Evolutionary conservation across 495 filamentous ascomycete species (phyloP).

Genomic region (Penicillium herquei): DNA sequence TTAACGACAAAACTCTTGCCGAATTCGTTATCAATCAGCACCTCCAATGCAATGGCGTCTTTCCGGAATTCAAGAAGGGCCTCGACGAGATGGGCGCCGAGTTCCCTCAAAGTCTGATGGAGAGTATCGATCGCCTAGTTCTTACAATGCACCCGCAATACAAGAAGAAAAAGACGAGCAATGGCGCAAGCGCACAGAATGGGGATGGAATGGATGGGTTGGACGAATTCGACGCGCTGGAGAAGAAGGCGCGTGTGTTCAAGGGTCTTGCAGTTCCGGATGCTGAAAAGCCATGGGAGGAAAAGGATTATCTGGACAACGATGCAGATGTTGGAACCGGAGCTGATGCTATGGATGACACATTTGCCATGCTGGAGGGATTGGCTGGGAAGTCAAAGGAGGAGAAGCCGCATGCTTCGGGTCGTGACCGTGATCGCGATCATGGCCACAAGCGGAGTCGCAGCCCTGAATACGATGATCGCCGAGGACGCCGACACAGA

Average conservation of each 20-base stretch:
- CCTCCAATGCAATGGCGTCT: conserved; percentile 60
- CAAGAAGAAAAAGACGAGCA: conserved; percentile 48
- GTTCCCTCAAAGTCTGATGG: conserved; percentile 84
- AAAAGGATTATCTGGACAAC: conserved; percentile 40
- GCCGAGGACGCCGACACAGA: conserved; percentile 51
- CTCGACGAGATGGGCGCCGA: conserved; percentile 77
- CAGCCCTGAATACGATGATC: conserved; percentile 66
- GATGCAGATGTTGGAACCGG: conserved; percentile 37
- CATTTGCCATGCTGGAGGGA: conserved; percentile 84
- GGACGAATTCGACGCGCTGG: conserved; percentile 47
- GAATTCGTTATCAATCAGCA: conserved; percentile 95
- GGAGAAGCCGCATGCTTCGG: conserved; percentile 30
- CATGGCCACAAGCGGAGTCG: conserved; percentile 63
- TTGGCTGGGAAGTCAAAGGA: conserved; percentile 68
- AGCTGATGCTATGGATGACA: conserved; percentile 81
- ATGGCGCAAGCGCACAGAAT: conserved; percentile 10
- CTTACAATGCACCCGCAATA: conserved; percentile 87
- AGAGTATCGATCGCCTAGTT: conserved; percentile 87
- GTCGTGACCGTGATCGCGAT: conserved; percentile 27
- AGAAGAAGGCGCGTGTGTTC: conserved; percentile 74
- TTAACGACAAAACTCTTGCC: conserved; percentile 90
- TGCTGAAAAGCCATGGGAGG: conserved; percentile 59
- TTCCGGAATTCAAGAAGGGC: conserved; percentile 67
- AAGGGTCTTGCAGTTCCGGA: conserved; percentile 89
- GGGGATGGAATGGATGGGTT: conserved; percentile 26